Percentiles rank a stretch among this genome's conserved stretches.
Evolutionary conservation across 768 basidiomycete species (phyloP).

Genomic region (Termitomyces sp.): DNA sequence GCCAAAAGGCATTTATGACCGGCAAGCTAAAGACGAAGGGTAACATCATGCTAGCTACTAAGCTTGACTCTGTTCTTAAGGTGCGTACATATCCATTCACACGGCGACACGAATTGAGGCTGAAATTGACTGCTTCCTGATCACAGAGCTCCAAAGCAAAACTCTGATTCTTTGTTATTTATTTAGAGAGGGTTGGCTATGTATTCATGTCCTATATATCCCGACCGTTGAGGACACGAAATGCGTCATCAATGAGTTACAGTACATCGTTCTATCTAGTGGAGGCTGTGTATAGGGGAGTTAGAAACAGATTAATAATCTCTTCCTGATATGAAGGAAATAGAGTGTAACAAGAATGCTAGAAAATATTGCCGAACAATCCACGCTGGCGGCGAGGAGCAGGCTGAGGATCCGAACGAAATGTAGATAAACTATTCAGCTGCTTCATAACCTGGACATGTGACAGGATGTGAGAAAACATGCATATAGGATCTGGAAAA

Average conservation of each 20-base stretch:
- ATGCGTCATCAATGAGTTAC: not conserved
- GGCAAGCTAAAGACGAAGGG: conserved; percentile 90
- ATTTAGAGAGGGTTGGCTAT: not conserved
- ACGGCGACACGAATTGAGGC: not conserved
- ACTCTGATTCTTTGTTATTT: conserved; percentile 23
- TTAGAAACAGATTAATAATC: not conserved
- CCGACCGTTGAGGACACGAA: not conserved
- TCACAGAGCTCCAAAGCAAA: conserved; percentile 33
- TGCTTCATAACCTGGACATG: conserved; percentile 82
- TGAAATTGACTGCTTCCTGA: not conserved
- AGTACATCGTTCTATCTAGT: conserved; percentile 5
- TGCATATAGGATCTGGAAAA: not conserved
- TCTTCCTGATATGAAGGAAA: not conserved
- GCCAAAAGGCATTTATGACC: conserved; percentile 95
- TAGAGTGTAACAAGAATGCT: conserved; percentile 9
- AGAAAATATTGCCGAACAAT: conserved; percentile 75
- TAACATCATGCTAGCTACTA: conserved; percentile 92
- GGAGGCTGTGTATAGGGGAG: conserved; percentile 5
- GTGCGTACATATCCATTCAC: conserved; percentile 26
- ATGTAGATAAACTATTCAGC: conserved; percentile 83
- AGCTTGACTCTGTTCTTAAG: conserved; percentile 80
- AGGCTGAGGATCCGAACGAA: conserved; percentile 78
- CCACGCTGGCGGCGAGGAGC: conserved; percentile 70
- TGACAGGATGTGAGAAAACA: not conserved
- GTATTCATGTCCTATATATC: conserved; percentile 3